A percentile compares a stretch with the other conserved stretches of the same genome.
Conservation (phyloP, 2,329 filamentous ascomycete genomes). For the Cladophialophora carrionii region DNA sequence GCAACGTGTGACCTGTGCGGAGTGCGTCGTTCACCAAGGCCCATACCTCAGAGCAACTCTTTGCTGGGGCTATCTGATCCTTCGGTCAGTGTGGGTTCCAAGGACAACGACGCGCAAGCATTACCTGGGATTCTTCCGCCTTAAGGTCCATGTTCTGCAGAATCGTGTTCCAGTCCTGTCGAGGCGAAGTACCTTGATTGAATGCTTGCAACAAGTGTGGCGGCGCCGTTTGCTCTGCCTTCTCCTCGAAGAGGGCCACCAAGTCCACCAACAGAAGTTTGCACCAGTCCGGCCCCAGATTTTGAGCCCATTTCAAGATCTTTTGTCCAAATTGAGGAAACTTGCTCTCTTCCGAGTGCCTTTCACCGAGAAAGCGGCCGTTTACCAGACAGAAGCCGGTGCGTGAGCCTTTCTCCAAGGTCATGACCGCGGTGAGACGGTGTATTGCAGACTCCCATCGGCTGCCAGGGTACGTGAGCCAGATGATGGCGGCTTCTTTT, state of each 20-base stretch:
- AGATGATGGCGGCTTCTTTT: slow-evolving; percentile 5
- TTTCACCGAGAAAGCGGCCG: slow-evolving; percentile 10
- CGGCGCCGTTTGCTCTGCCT: neutral
- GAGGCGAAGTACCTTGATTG: neutral
- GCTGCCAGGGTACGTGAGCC: slow-evolving; percentile 4
- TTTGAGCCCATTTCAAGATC: slow-evolving; percentile 3
- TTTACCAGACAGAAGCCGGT: slow-evolving; percentile 10
- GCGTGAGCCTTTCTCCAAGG: slow-evolving; percentile 3
- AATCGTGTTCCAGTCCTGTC: slow-evolving; percentile 14
- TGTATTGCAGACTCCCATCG: slow-evolving; percentile 5
- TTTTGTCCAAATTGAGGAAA: slow-evolving; percentile 2
- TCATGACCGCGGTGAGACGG: slow-evolving; percentile 7
- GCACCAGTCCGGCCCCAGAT: slow-evolving; percentile 12
- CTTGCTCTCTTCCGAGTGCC: slow-evolving; percentile 11
- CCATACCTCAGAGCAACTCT: slow-evolving; percentile 10
- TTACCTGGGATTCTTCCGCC: slow-evolving; percentile 11
- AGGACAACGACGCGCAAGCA: neutral
- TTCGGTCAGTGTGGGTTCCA: neutral
- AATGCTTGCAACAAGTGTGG: slow-evolving; percentile 1
- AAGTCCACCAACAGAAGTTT: slow-evolving; percentile 15
- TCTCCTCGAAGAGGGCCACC: slow-evolving; percentile 10
- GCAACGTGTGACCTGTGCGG: neutral
- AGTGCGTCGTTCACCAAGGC: neutral
- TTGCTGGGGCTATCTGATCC: slow-evolving; percentile 8
- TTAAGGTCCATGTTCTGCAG: slow-evolving; percentile 2